A percentile compares a stretch with the other conserved stretches of the same genome.
Evolutionary conservation across 1,284 basidiomycete genomes (phyloP).

Genomic region (Trichosporon sp.): DNA sequence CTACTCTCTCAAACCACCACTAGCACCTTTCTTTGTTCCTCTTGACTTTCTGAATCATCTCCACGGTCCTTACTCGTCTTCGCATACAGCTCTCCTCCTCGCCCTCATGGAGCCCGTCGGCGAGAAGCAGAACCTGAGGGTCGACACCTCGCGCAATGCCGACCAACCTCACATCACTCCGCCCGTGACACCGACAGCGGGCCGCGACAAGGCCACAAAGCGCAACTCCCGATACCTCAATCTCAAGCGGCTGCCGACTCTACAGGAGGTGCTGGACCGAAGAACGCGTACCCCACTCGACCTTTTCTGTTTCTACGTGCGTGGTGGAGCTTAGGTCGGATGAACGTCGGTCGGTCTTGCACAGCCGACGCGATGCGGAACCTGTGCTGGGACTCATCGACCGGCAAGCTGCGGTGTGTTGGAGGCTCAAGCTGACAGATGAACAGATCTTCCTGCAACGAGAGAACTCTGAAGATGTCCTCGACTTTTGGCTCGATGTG

Average conservation of each 20-base stretch:
- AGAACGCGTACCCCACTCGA: conserved; percentile 90
- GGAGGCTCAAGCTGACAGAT: neutral
- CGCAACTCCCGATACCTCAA: conserved; percentile 40
- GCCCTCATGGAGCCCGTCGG: conserved; percentile 1
- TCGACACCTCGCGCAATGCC: neutral
- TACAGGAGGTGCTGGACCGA: conserved; percentile 77
- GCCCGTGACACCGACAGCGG: neutral
- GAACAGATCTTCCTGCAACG: conserved; percentile 71
- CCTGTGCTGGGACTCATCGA: neutral
- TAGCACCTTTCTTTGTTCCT: neutral
- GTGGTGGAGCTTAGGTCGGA: conserved; percentile 37
- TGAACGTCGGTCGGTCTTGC: no score
- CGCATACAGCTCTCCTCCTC: neutral
- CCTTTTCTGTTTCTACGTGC: conserved; percentile 95
- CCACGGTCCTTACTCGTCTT: conserved; percentile 4
- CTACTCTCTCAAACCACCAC: neutral
- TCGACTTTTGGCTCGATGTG: conserved; percentile 98
- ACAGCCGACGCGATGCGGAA: neutral
- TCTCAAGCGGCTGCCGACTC: conserved; percentile 50
- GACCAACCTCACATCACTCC: neutral
- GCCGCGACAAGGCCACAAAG: conserved; percentile 11
- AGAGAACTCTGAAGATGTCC: conserved; percentile 86
- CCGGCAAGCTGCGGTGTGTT: neutral
- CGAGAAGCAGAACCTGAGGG: conserved; percentile 8
- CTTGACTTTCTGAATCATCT: neutral